Evolutionary conservation across 176 grass and related monocot genomes (phyloP).

Genomic region (sorghum (Sorghum bicolor)): DNA sequence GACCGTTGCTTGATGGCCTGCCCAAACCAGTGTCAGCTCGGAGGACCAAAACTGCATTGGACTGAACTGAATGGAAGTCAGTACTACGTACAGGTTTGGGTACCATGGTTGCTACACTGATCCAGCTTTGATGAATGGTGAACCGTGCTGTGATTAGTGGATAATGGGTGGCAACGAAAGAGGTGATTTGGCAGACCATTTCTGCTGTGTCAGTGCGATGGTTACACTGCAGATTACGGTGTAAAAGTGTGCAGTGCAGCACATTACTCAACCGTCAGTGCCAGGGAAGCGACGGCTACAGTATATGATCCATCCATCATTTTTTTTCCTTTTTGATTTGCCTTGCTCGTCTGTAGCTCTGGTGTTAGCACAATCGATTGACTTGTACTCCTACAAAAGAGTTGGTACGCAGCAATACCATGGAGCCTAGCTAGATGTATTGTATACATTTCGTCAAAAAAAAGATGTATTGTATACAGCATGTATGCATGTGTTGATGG

Average conservation of each 20-base stretch:
- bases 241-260: constrained; percentile 29
- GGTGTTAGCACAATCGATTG: not conserved
- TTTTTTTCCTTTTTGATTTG: not conserved
- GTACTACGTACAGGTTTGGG: not conserved
- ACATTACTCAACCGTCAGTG: not conserved
- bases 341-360: not conserved
- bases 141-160: not conserved
- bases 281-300: not conserved
- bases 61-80: constrained; percentile 5
- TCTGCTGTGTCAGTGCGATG: not conserved
- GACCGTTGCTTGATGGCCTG: constrained; percentile 41
- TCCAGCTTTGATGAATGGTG: not conserved
- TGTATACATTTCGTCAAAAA: no score
- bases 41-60: constrained; percentile 61
- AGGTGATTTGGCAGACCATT: not conserved
- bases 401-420: not conserved
- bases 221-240: not conserved
- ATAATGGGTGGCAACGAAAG: not conserved
- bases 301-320: not conserved
- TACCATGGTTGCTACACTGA: not conserved
- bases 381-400: not conserved
- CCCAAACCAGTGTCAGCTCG: constrained; percentile 17
- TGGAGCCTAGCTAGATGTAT: not conserved
- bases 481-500: not conserved
- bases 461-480: not conserved